Evolutionary conservation across 1,284 basidiomycete species (phyloP).

Genomic region (Ceratobasidium sp.): DNA sequence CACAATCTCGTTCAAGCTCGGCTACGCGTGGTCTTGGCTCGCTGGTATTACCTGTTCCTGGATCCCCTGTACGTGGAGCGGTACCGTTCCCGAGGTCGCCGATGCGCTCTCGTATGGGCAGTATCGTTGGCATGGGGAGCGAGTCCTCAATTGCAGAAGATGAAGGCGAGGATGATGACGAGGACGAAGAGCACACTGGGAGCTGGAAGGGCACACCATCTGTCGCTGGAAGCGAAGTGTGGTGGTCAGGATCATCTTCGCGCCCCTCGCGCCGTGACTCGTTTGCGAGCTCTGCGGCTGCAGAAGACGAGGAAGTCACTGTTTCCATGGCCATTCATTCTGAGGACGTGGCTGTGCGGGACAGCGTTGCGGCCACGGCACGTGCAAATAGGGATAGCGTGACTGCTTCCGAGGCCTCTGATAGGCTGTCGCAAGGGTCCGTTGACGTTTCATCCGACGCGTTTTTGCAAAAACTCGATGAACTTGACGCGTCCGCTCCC

Average conservation of each 20-base stretch:
- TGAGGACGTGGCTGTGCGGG: slow-evolving; percentile 21
- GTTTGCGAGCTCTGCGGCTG: slow-evolving; percentile 5
- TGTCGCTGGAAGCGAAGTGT: slow-evolving; percentile 8
- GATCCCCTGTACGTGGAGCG: not conserved
- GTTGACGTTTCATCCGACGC: slow-evolving; percentile 33
- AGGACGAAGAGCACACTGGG: slow-evolving; percentile 6
- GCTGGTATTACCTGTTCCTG: slow-evolving; percentile 21
- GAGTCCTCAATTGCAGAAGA: slow-evolving; percentile 35
- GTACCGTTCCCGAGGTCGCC: slow-evolving; percentile 20
- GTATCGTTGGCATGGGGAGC: slow-evolving; percentile 4
- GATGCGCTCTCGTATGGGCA: slow-evolving; percentile 21
- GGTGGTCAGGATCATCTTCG: slow-evolving; percentile 33
- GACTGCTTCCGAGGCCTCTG: not conserved
- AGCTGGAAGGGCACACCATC: not conserved
- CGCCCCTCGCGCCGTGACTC: slow-evolving; percentile 18
- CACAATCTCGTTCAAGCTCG: not conserved
- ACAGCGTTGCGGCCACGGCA: slow-evolving; percentile 22
- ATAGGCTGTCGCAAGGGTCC: slow-evolving; percentile 15
- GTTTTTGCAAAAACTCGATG: slow-evolving; percentile 34
- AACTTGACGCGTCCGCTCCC: not conserved
- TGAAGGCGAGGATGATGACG: slow-evolving; percentile 25
- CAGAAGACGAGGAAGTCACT: slow-evolving; percentile 19
- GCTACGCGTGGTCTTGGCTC: slow-evolving; percentile 30
- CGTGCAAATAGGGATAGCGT: slow-evolving; percentile 14
- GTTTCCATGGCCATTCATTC: not conserved